Evolutionary conservation across 352 stramenopile species (phyloP).

Genomic region (Phytophthora crassamura): DNA sequence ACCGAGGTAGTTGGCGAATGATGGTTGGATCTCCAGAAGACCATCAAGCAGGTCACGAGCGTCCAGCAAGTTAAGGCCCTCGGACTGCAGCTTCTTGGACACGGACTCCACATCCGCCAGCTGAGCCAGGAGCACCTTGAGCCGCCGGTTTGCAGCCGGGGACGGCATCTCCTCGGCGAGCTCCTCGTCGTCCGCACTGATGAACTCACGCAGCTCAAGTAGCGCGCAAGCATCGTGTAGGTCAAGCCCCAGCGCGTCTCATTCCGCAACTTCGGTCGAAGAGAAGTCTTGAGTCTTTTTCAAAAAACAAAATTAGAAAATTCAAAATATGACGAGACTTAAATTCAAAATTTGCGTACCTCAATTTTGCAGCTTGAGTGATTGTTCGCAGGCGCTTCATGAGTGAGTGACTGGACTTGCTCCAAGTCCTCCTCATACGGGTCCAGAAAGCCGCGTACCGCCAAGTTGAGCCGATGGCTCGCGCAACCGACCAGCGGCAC

Average conservation of each 20-base stretch:
- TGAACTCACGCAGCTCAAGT: conserved; percentile 10
- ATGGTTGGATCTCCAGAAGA: conserved; percentile 6
- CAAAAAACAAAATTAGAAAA: too few relatives aligned
- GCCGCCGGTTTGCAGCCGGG: neutral
- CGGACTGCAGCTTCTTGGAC: too few relatives aligned
- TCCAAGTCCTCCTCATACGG: conserved; percentile 6
- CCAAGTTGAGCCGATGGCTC: too few relatives aligned
- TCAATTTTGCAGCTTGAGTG: conserved; percentile 11
- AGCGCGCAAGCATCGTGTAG: conserved; percentile 6
- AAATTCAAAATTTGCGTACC: conserved; percentile 7
- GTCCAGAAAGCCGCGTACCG: too few relatives aligned
- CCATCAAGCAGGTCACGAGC: conserved; percentile 11
- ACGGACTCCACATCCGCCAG: too few relatives aligned
- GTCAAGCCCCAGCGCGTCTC: conserved; percentile 12
- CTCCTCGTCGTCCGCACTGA: conserved; percentile 12
- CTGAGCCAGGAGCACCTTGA: too few relatives aligned
- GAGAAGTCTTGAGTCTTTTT: too few relatives aligned
- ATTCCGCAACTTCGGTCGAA: conserved; percentile 2
- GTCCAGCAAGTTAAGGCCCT: too few relatives aligned
- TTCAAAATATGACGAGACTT: neutral
- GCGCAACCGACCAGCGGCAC: too few relatives aligned
- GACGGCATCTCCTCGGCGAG: conserved; percentile 7
- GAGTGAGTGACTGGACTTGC: conserved; percentile 11
- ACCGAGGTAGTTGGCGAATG: conserved; percentile 1
- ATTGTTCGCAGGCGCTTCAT: conserved; percentile 15